phyloP scores from a whole-genome alignment of 2,329 filamentous ascomycete genomes.

The Nemania bipapillata region DNA sequence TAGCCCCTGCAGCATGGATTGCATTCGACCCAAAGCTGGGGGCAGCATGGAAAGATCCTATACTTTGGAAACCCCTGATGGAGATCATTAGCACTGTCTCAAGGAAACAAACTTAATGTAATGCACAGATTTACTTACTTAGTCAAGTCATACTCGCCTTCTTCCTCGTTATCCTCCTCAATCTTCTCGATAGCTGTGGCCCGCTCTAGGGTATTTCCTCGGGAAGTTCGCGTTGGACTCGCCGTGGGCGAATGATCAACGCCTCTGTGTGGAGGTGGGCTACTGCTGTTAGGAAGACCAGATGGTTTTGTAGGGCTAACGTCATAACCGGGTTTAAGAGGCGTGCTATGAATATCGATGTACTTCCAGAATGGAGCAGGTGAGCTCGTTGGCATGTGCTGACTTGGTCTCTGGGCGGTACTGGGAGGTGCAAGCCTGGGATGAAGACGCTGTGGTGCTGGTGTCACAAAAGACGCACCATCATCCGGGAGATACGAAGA shows the following conservation, averaged over 20 bases:
- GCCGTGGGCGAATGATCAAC: constrained; percentile 62
- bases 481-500: constrained; percentile 73
- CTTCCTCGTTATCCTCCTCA: constrained; percentile 58
- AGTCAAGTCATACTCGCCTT: constrained; percentile 67
- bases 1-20: constrained; percentile 23
- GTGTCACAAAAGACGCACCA: constrained; percentile 72
- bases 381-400: constrained; percentile 86
- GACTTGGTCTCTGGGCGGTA: constrained; percentile 81
- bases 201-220: constrained; percentile 46
- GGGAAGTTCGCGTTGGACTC: constrained; percentile 60
- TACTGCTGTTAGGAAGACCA: constrained; percentile 65
- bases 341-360: constrained; percentile 79
- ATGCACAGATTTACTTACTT: constrained; percentile 58
- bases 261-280: constrained; percentile 63
- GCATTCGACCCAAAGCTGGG: constrained; percentile 34
- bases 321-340: constrained; percentile 68
- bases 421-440: constrained; percentile 81
- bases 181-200: constrained; percentile 38
- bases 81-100: constrained; percentile 45
- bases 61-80: constrained; percentile 71
- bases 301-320: constrained; percentile 67
- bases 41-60: constrained; percentile 68
- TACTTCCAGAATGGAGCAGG: constrained; percentile 92
- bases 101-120: neutral
- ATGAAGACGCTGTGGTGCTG: constrained; percentile 76